Evolutionary conservation across 2,329 filamentous ascomycete species (phyloP), one percentile per base, ranked within the genome.

Genomic region (Macrophomina phaseolina): DNA sequence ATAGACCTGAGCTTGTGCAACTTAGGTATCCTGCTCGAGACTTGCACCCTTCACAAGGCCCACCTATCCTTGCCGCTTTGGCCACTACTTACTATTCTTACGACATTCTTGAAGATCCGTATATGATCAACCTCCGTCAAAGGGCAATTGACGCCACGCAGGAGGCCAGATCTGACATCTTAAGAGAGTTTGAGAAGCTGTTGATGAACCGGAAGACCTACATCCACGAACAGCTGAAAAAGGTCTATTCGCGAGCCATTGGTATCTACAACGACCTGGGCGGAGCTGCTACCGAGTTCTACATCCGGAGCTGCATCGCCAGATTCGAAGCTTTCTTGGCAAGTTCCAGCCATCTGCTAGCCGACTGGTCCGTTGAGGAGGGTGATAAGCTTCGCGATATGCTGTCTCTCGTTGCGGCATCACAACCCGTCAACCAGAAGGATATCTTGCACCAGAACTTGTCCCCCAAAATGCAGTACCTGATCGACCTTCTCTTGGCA

Each of bases 1-100:
- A 92, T 70, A 86, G 82, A n/a, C 93, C 93, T 1, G 74, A 81
- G 9, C 77, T 93, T 40, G 64, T 76, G 8, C 78, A 73, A 36
- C 69, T 85, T 9, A 38, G 11, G 65, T 49, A 40, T 36, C 28
- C 30, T 28, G 52, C 28, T 5, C 67, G 5, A 5, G 18, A 5
- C 8, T 49, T 53, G 32, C 36, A 40, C 56, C 36, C 11, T 4
- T 40, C 53, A 12, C 3, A 52, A 2, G 40, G 64, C n/a, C 70
- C 72, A 1, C 38, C 48, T 23, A 45, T 75, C n/a, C 64, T 74
- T 34, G 48, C 45, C 30, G 67, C 70, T 23, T 67, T 78, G 5
- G 42, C 67, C 2, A 32, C 64, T 42, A 38, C 75, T 68, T 71
- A 70, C 8, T 16, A 23, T 2, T 67, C 66, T 7, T 78, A 78